Evolutionary conservation across 345 rosid genomes (phyloP).

Genomic region (Aethionema arabicum): DNA sequence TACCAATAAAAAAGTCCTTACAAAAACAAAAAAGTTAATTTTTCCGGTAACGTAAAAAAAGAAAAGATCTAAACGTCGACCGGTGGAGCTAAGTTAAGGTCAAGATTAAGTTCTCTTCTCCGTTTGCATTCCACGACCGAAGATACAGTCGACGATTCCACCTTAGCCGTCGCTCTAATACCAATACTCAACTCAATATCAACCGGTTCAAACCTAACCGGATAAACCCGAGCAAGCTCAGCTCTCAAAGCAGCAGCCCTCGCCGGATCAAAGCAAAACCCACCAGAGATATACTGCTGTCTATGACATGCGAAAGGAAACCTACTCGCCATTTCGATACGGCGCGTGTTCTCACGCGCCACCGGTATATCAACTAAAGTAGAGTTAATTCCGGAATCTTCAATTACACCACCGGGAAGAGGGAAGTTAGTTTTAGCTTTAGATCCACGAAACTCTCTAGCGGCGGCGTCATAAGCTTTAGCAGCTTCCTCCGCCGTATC

Average conservation of each 20-base stretch:
- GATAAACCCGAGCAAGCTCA: constrained; percentile 40
- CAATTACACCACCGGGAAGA: constrained; percentile 23
- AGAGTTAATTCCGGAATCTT: not conserved
- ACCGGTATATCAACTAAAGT: not conserved
- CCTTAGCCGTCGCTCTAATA: constrained; percentile 29
- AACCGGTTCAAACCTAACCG: constrained; percentile 48
- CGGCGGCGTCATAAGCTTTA: constrained; percentile 60
- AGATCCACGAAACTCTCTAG: constrained; percentile 60
- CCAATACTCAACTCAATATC: constrained; percentile 34
- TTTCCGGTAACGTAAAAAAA: not conserved
- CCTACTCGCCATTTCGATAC: constrained; percentile 33
- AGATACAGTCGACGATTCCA: constrained; percentile 52
- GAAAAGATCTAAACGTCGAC: constrained; percentile 46
- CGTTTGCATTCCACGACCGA: constrained; percentile 44
- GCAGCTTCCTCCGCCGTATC: constrained; percentile 75
- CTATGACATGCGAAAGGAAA: constrained; percentile 52
- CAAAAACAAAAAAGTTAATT: constrained; percentile 2
- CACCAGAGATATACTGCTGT: constrained; percentile 31
- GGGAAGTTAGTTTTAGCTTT: constrained; percentile 76
- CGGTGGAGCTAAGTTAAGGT: constrained; percentile 73
- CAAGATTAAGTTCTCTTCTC: constrained; percentile 41
- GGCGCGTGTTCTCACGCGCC: constrained; percentile 39
- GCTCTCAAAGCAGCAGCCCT: constrained; percentile 41
- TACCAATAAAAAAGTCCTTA: constrained; percentile 12
- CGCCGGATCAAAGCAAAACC: constrained; percentile 38